Evolutionary conservation across 2,329 filamentous ascomycete species (phyloP), one percentile per base, ranked within the genome.

Genomic region (Acrocalymma vagum): DNA sequence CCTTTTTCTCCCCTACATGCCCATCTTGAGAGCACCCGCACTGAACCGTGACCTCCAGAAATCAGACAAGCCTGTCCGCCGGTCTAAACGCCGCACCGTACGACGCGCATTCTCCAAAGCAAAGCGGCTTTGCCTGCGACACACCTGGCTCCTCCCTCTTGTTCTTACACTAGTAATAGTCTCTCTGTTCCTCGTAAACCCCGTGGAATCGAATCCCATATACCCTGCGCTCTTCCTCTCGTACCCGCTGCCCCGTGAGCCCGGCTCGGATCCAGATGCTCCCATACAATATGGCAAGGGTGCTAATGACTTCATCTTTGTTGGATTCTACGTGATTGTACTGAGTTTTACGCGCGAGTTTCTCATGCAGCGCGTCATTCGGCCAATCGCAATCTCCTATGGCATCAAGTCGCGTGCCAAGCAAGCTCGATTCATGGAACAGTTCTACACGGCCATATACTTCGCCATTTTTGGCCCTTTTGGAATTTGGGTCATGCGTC

Each of bases 331-430:
- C 74, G 93, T 83, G 26, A 76, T 96, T 42, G 86, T 96, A 15
- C 80, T 97, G 46, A 91, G 88, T 47, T 96, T 97, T 69, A 95
- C 90, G 9, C 89, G 92, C 65, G 92, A 97, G 70, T 96, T 96
- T 71, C 80, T 95, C 73, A 96, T 96, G 92, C 92, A 96, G 73
- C 86, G 90, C 60, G 61, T 95, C 34, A 83, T 96, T 43, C 84
- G 86, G 9, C 92, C 91, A 0, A 76, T 92, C 48, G 90, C 90
- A 5, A 78, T 83, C 28, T 78, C 76, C 54, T 84, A 78, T 38
- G 88, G 89, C 11, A 84, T 96, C 62, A 79, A 75, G 46, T 83
- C 81, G 49, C 82, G 85, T 41, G 84, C 80, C 51, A 96, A 96
- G 75, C 90, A 94, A 63, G 82, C 86, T 11, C 86, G 92, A 22